Evolutionary conservation across 2,329 filamentous ascomycete genomes (phyloP).

Genomic region (Diplodia intermedia): DNA sequence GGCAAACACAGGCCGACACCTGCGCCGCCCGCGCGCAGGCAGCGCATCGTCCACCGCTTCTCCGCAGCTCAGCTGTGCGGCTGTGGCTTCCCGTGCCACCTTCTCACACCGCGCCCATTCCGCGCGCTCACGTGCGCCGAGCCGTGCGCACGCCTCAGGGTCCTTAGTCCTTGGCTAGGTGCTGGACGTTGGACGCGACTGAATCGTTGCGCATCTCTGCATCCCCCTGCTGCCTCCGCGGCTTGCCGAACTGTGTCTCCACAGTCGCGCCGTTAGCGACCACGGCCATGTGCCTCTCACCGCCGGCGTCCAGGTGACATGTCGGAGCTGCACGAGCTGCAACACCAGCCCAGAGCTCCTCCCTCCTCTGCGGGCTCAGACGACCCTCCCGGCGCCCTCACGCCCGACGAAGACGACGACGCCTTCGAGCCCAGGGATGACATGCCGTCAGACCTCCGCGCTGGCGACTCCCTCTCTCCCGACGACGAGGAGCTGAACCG

Average conservation of each 20-base stretch:
- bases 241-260: slow-evolving; percentile 8
- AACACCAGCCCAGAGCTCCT: slow-evolving; percentile 20
- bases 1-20: slow-evolving; percentile 14
- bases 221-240: slow-evolving; percentile 4
- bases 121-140: slow-evolving; percentile 26
- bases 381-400: slow-evolving; percentile 10
- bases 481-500: slow-evolving; percentile 38
- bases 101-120: neutral
- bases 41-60: slow-evolving; percentile 21
- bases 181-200: neutral
- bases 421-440: slow-evolving; percentile 5
- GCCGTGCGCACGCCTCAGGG: neutral
- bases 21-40: neutral
- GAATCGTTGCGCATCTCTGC: neutral
- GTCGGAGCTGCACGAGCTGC: slow-evolving; percentile 23
- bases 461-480: slow-evolving; percentile 6
- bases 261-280: slow-evolving; percentile 24
- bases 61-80: slow-evolving; percentile 6
- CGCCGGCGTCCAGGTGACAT: slow-evolving; percentile 24
- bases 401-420: slow-evolving; percentile 18
- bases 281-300: slow-evolving; percentile 11
- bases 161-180: neutral
- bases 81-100: slow-evolving; percentile 22
- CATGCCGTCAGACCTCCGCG: slow-evolving; percentile 31
- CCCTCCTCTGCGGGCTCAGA: slow-evolving; percentile 7